Percentiles rank a stretch among this genome's conserved stretches.
Conservation (phyloP, 2,329 filamentous ascomycete genomes). For the Stenocarpella maydis region DNA sequence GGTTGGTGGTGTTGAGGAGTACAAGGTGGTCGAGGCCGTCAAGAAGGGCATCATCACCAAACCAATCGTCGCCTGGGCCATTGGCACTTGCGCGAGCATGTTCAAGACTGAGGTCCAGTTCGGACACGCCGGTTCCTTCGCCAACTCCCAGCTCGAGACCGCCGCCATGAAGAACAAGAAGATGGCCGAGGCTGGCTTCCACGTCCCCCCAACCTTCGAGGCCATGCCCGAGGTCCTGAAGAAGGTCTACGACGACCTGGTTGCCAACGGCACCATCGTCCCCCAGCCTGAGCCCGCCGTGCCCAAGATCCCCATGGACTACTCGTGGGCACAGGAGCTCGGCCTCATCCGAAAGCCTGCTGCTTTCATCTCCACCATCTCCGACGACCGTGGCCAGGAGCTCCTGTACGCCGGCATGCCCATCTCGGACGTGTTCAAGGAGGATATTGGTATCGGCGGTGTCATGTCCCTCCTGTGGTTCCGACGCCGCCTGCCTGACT, state of each 20-base stretch:
- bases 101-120: constrained; percentile 99
- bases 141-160: constrained; percentile 99
- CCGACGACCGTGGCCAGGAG: constrained; percentile 99
- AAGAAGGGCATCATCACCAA: constrained; percentile 95
- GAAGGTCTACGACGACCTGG: constrained; percentile 86
- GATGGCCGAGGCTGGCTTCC: constrained; percentile 94
- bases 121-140: constrained; percentile 97
- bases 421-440: constrained; percentile 99
- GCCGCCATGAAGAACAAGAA: constrained; percentile 95
- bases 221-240: constrained; percentile 83
- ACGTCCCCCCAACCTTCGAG: constrained; percentile 96
- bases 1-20: constrained; percentile 99
- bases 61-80: constrained; percentile 98
- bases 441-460: constrained; percentile 99
- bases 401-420: constrained; percentile 99
- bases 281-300: constrained; percentile 89
- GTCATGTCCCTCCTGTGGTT: constrained; percentile 99
- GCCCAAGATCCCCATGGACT: constrained; percentile 99
- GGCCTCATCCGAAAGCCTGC: constrained; percentile 99
- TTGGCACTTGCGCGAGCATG: constrained; percentile 99
- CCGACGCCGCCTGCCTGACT: constrained; percentile 93
- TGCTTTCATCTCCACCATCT: constrained; percentile 99
- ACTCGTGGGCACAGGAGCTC: constrained; percentile 99
- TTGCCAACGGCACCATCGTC: constrained; percentile 84
- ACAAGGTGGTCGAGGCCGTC: constrained; percentile 98